Conservation (phyloP, 257 asterid genomes). For the Solanum lycopersicoides region DNA sequence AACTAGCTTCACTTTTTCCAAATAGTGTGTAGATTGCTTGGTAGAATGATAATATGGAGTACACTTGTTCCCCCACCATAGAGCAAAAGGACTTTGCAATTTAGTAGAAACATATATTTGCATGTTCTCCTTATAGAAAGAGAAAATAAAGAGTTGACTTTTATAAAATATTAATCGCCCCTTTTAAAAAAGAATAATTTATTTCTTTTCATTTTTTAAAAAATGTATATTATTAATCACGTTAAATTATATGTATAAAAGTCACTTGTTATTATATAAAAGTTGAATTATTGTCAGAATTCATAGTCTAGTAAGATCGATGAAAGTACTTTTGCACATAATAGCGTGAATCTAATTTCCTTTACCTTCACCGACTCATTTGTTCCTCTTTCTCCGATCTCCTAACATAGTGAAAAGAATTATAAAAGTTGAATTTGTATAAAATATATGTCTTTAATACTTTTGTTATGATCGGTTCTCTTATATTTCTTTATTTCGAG, state of each 20-base stretch:
- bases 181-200: rapidly evolving
- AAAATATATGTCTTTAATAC: neutral
- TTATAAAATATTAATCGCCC: neutral
- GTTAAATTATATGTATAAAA: too few relatives aligned
- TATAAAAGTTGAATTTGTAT: neutral
- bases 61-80: constrained; percentile 13
- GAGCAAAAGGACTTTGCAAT: neutral
- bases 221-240: too few relatives aligned
- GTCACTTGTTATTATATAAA: too few relatives aligned
- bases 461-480: neutral
- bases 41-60: constrained; percentile 27
- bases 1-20: constrained; percentile 23
- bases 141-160: neutral
- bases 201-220: too few relatives aligned
- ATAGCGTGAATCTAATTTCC: too few relatives aligned
- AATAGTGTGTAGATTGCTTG: constrained; percentile 31
- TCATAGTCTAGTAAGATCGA: neutral
- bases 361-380: neutral
- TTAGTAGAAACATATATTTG: neutral
- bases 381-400: neutral
- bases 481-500: neutral
- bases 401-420: neutral
- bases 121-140: neutral
- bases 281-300: neutral
- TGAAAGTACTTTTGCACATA: neutral